Evolutionary conservation across 225 moss, liverwort and hornwort species (phyloP), one percentile per base, ranked within the genome.

Genomic region (Pseudoscleropodium purum): DNA sequence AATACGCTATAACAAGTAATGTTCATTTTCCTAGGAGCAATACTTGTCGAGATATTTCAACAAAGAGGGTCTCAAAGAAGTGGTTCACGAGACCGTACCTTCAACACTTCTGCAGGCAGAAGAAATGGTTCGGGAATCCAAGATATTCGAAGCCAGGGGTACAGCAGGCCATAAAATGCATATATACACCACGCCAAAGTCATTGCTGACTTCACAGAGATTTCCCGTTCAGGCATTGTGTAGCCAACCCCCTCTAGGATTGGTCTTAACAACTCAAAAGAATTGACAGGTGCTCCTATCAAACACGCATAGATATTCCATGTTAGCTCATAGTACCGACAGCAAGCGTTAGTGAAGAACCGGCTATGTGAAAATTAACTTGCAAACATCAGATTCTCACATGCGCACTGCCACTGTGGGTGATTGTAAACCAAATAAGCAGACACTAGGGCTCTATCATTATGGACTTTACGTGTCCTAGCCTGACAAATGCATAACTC

Each of bases 91-190:
- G 57, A 85, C 19, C 82, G 45, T 57, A 95, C 97, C 95, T 98
- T 96, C 24, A 94, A 88, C 23, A 96, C 96, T 91, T 98, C 97
- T 75, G 96, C 94, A 85, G 97, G 96, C 73, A 98, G 96, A 79
- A 98, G 90, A 34, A 95, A 61, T 70, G 97, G 96, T 82, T 96
- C 88, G 15, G 97, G 96, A 92, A 98, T 89, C 95, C 96, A 98
- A 56, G 93, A 86, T 63, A 93, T 93, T 61, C 86, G 89, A 59
- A 98, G 92, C 87, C 91, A 93, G 19, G 97, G 96, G 83, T 94
- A 95, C 26, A 95, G 84, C 83, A 96, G 89, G 79, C 95, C 95
- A 90, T 97, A 96, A 60, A 73, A 90, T 84, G 89, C 94, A 90
- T 92, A 94, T 84, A 89, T 60, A n/a, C 84, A 89, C 95, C 95